Percentiles rank a stretch among this genome's conserved stretches.
These are phyloP conservation scores for Suillus occidentalis DNA, from an alignment of 768 basidiomycete species.

Conservation along the genomic window DNA sequence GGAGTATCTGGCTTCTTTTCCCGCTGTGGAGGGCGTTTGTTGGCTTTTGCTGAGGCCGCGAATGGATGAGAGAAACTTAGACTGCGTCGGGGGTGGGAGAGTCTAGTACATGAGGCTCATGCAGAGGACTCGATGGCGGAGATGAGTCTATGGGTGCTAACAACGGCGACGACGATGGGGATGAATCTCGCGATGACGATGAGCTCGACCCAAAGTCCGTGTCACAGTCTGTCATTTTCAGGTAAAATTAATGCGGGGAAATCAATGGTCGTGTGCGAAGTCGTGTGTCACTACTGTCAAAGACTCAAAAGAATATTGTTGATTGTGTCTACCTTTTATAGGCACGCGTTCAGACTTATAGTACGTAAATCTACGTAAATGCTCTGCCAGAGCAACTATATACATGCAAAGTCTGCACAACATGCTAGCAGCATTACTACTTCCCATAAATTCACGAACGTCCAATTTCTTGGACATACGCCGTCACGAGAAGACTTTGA, in stretches of 20 bases:
- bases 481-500: not conserved
- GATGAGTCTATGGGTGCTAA: slow-evolving; percentile 39
- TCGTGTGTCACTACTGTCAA: slow-evolving; percentile 1
- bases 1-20: slow-evolving; percentile 37
- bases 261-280: slow-evolving; percentile 4
- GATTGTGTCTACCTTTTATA: slow-evolving; percentile 5
- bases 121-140: slow-evolving; percentile 33
- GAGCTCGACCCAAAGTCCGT: slow-evolving; percentile 4
- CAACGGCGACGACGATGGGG: slow-evolving; percentile 52
- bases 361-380: too few relatives aligned
- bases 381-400: not conserved
- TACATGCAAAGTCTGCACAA: not conserved
- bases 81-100: slow-evolving; percentile 29
- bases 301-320: not conserved
- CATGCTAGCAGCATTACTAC: too few relatives aligned
- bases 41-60: slow-evolving; percentile 56
- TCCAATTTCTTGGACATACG: not conserved
- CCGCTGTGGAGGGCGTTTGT: slow-evolving; percentile 42
- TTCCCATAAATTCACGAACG: too few relatives aligned
- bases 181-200: slow-evolving; percentile 33
- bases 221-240: slow-evolving; percentile 3
- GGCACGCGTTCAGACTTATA: slow-evolving; percentile 1
- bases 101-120: slow-evolving; percentile 29
- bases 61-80: slow-evolving; percentile 44
- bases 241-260: not conserved